Evolutionary conservation across 108 stramenopile species (phyloP).

Genomic region (Bacterosira constricta): DNA sequence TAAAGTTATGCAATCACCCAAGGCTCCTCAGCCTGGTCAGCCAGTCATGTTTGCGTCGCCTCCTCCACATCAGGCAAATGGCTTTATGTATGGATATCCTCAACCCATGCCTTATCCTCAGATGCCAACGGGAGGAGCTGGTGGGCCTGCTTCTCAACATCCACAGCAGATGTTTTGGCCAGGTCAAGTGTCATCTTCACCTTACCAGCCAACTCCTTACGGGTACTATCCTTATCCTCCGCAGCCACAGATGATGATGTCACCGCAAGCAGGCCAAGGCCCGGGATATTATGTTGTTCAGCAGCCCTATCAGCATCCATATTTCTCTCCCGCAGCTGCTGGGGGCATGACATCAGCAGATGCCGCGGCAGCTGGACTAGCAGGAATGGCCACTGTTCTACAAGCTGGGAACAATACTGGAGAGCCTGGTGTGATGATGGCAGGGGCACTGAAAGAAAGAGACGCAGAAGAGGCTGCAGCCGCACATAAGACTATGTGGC

Average conservation of each 20-base stretch:
- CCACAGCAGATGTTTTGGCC: not conserved
- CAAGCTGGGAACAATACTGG: no score
- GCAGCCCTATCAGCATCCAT: not conserved
- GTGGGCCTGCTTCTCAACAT: not conserved
- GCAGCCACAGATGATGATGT: not conserved
- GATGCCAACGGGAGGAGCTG: not conserved
- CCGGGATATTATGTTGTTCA: not conserved
- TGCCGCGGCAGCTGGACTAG: not conserved
- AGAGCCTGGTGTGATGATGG: no score
- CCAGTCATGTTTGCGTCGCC: not conserved
- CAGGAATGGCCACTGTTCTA: no score
- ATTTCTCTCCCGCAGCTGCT: not conserved
- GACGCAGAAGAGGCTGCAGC: no score
- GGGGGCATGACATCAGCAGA: not conserved
- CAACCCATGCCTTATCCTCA: not conserved
- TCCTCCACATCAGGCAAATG: not conserved
- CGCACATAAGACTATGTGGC: not conserved
- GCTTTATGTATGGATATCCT: not conserved
- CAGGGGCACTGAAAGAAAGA: no score
- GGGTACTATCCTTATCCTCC: constrained; percentile 1
- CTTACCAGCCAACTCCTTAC: not conserved
- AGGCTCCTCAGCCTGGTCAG: not conserved
- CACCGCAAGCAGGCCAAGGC: not conserved
- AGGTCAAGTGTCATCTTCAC: not conserved
- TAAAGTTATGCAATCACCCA: not conserved